Evolutionary conservation across 805 yeast species (phyloP).

Genomic region (Ascoidea asiatica): DNA sequence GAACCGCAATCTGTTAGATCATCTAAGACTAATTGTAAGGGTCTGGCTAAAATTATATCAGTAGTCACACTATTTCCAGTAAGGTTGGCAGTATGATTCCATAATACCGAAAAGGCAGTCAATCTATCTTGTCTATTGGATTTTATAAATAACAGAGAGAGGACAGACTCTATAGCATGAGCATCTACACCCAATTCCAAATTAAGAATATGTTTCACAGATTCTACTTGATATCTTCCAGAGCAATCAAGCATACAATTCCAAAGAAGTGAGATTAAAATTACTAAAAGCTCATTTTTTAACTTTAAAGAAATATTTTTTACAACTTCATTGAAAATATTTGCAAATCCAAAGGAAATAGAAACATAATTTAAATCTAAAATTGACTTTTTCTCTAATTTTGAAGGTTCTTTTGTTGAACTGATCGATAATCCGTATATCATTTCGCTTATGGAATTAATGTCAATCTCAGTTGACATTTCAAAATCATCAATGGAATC

Average conservation of each 20-base stretch:
- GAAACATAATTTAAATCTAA: slow-evolving; percentile 12
- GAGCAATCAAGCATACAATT: slow-evolving; percentile 30
- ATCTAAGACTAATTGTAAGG: slow-evolving; percentile 58
- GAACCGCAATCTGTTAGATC: slow-evolving; percentile 32
- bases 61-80: slow-evolving; percentile 15
- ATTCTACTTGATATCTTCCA: slow-evolving; percentile 55
- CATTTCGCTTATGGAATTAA: no score
- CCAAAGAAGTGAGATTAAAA: slow-evolving; percentile 40
- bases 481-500: no score
- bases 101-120: slow-evolving; percentile 47
- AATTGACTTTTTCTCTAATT: no score
- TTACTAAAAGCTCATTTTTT: slow-evolving; percentile 26
- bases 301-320: slow-evolving; percentile 17
- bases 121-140: slow-evolving; percentile 23
- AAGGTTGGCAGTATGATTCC: slow-evolving; percentile 59
- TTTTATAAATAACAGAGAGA: slow-evolving; percentile 40
- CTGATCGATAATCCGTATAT: neutral
- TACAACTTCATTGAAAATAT: slow-evolving; percentile 24
- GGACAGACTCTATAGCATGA: slow-evolving; percentile 57
- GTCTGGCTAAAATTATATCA: slow-evolving; percentile 39
- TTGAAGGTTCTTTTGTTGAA: neutral
- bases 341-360: slow-evolving; percentile 29
- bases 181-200: slow-evolving; percentile 40
- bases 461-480: no score
- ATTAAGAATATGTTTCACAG: slow-evolving; percentile 50